Evolutionary conservation across 176 grass and related monocot genomes (phyloP), one percentile per base, ranked within the genome.

Genomic region (Tuctoria greenei): DNA sequence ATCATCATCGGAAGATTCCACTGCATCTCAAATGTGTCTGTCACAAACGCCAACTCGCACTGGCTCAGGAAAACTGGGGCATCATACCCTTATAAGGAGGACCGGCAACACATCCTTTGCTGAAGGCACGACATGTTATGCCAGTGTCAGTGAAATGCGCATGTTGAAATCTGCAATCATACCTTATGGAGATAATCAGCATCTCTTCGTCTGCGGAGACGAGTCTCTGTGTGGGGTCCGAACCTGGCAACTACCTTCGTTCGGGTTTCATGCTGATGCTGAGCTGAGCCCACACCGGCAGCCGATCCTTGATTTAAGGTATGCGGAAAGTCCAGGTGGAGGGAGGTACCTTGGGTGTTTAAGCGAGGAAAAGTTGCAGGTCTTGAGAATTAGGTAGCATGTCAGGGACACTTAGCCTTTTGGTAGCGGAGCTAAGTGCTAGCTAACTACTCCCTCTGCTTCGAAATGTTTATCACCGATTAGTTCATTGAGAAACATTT

Each of bases 221-320:
- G 95, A 97, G 78, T 85, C 59, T 1, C 18, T 81, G 61, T 51
- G 67, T 27, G 79, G 79, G 31, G 69, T 93, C 35, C 63, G 73
- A 73, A 78, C 90, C 8, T 97, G 88, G 95, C 61, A 56, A 4
- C 76, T 98, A 24, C 95, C 95, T 38, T 90, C 21, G 4, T 90
- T 98, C 69, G 42, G 5, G 44, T 24, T 36, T 6, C 62, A 72
- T 61, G 20, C 64, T 21, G 71, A 72, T 61, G 20, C 64, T 21
- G 71, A 64, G 57, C 79, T 98, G 23, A 84, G 43, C 26, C 35
- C 88, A 11, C 89, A 92, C 70, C 52, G 40, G 26, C 51, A 90
- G 12, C 84, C 86, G 0, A 75, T 98, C 79, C 82, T 94, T 51
- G 95, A 98, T 90, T 79, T 92, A 39, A 93, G 79, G 84, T 94